These are phyloP conservation scores for Davidsoniella eucalypti DNA, from an alignment of 2,329 filamentous ascomycete species.

Conservation along the genomic window DNA sequence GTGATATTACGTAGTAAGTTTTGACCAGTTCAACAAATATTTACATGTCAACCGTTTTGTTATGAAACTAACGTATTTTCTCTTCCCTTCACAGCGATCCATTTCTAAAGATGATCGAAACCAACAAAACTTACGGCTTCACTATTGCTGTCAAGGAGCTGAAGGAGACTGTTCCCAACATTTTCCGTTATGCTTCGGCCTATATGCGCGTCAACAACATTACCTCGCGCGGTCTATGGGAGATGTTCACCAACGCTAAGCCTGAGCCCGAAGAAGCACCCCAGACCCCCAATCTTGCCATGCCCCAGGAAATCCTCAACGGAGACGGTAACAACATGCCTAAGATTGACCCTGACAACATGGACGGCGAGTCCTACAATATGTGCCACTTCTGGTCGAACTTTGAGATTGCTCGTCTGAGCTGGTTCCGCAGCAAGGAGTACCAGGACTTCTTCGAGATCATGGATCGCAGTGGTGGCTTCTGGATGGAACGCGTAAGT, in stretches of 20 bases:
- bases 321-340: constrained; percentile 52
- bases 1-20: constrained; percentile 87
- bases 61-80: background rate
- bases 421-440: constrained; percentile 93
- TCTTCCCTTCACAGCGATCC: constrained; percentile 48
- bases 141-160: constrained; percentile 98
- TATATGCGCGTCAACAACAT: constrained; percentile 90
- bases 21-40: background rate
- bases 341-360: constrained; percentile 75
- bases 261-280: constrained; percentile 42
- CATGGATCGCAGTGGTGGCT: constrained; percentile 96
- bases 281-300: constrained; percentile 45
- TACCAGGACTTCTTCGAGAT: constrained; percentile 98
- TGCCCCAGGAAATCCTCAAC: constrained; percentile 69
- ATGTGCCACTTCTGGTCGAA: constrained; percentile 99
- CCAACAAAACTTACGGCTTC: constrained; percentile 97
- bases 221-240: constrained; percentile 84
- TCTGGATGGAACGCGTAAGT: constrained; percentile 93
- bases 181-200: constrained; percentile 95
- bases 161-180: constrained; percentile 93
- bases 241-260: constrained; percentile 82
- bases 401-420: constrained; percentile 88
- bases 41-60: background rate
- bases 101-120: constrained; percentile 83
- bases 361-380: constrained; percentile 97